Conservation (phyloP, 163 green algal species). For the Chlorella variabilis region DNA sequence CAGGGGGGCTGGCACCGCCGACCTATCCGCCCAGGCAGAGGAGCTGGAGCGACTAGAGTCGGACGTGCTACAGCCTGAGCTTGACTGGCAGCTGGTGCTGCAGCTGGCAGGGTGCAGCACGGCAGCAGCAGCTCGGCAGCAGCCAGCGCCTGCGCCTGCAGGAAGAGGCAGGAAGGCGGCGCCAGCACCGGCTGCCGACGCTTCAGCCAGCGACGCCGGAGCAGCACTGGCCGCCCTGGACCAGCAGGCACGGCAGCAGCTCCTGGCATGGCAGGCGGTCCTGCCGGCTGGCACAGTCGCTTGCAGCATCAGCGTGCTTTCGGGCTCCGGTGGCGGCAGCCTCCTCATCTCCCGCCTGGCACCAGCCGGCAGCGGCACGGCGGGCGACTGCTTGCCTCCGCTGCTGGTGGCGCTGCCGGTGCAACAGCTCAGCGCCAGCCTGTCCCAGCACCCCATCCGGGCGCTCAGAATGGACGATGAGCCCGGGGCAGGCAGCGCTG, state of each 20-base stretch:
- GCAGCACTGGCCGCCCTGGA: slow-evolving; percentile 18
- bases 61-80: neutral
- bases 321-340: slow-evolving; percentile 6
- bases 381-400: neutral
- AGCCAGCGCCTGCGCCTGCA: neutral
- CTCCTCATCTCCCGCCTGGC: slow-evolving; percentile 20
- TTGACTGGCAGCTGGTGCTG: slow-evolving; percentile 32
- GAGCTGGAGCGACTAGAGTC: neutral
- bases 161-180: slow-evolving; percentile 1
- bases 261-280: neutral
- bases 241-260: slow-evolving; percentile 27
- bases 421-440: slow-evolving; percentile 33
- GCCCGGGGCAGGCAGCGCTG: neutral
- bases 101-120: slow-evolving; percentile 10
- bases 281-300: slow-evolving; percentile 30
- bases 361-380: neutral
- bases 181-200: neutral
- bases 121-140: neutral
- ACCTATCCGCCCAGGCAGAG: neutral
- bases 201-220: neutral
- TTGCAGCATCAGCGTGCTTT: slow-evolving; percentile 17
- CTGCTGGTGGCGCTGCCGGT: slow-evolving; percentile 25
- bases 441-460: slow-evolving; percentile 34
- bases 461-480: slow-evolving; percentile 21
- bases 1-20: neutral